A percentile compares a stretch with the other conserved stretches of the same genome.
These are phyloP conservation scores for Echinosophora koreensis DNA, from an alignment of 306 rosid species.

Conservation along the genomic window DNA sequence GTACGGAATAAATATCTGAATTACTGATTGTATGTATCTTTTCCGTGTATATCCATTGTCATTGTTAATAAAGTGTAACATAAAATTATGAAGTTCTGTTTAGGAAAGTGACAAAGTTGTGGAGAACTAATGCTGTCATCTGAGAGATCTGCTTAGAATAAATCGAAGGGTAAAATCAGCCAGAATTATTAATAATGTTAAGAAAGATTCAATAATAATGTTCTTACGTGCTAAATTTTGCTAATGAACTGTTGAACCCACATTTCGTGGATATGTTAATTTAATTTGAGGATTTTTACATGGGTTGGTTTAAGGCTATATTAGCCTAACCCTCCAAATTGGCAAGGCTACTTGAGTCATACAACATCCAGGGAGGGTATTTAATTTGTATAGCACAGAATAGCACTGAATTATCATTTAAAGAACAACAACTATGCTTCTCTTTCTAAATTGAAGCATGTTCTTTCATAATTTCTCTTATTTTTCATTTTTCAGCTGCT, in stretches of 20 bases:
- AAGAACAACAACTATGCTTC: constrained; percentile 6
- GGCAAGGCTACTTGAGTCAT: background rate
- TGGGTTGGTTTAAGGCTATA: background rate
- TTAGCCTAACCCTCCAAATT: constrained; percentile 2
- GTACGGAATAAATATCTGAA: too few species aligned
- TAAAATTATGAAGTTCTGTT: background rate
- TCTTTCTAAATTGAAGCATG: constrained; percentile 20
- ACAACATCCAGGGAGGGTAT: background rate
- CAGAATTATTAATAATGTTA: background rate
- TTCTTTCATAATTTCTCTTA: background rate
- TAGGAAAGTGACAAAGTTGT: background rate
- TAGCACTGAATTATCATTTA: background rate
- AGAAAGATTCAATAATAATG: background rate
- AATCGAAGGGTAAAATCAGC: background rate
- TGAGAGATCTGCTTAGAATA: background rate
- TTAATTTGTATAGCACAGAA: background rate
- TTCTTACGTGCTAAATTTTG: background rate
- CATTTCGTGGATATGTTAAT: background rate
- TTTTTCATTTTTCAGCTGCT: background rate
- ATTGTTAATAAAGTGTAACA: background rate
- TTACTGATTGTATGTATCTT: background rate
- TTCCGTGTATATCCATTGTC: background rate
- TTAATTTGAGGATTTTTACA: background rate
- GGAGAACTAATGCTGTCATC: background rate
- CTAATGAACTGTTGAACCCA: background rate